A percentile compares a stretch with the other conserved stretches of the same genome.
Evolutionary conservation across 2,329 filamentous ascomycete species (phyloP).

Genomic region (Cordyceps farinosa): DNA sequence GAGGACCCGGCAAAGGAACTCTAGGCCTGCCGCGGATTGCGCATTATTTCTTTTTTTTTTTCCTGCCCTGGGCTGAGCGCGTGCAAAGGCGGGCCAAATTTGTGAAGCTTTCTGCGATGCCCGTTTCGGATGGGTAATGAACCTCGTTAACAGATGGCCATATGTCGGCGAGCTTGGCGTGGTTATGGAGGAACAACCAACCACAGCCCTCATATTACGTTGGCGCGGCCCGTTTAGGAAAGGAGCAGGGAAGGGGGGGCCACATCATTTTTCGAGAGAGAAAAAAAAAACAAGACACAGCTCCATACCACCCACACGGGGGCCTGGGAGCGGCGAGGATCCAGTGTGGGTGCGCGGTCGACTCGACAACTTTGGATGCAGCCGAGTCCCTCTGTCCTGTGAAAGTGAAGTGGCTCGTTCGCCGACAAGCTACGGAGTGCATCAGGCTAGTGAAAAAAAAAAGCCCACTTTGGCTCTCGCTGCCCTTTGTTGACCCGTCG

Average conservation of each 20-base stretch:
- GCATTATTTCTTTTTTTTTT: not conserved
- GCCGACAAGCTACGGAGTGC: not conserved
- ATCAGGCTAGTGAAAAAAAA: not conserved
- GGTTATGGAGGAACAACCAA: conserved; percentile 19
- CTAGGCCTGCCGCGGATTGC: conserved; percentile 6
- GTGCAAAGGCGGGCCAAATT: conserved; percentile 8
- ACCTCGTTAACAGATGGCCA: conserved; percentile 18
- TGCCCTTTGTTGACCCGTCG: not conserved
- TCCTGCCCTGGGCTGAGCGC: conserved; percentile 1
- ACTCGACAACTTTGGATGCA: not conserved
- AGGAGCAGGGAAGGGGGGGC: not conserved
- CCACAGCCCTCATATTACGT: conserved; percentile 15
- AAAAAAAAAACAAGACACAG: not conserved
- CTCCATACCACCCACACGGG: not conserved
- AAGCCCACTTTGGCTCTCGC: not conserved
- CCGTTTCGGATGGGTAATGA: conserved; percentile 7
- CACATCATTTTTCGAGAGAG: not conserved
- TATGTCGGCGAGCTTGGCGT: conserved; percentile 15
- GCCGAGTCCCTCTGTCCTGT: not conserved
- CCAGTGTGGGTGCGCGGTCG: not conserved
- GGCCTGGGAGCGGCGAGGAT: not conserved
- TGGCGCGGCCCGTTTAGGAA: conserved; percentile 17
- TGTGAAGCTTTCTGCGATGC: conserved; percentile 10
- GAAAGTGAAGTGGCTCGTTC: not conserved
- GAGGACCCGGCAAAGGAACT: not conserved